phyloP scores from a whole-genome alignment of 2,329 filamentous ascomycete species.

The Ophiostoma novo-ulmi region DNA sequence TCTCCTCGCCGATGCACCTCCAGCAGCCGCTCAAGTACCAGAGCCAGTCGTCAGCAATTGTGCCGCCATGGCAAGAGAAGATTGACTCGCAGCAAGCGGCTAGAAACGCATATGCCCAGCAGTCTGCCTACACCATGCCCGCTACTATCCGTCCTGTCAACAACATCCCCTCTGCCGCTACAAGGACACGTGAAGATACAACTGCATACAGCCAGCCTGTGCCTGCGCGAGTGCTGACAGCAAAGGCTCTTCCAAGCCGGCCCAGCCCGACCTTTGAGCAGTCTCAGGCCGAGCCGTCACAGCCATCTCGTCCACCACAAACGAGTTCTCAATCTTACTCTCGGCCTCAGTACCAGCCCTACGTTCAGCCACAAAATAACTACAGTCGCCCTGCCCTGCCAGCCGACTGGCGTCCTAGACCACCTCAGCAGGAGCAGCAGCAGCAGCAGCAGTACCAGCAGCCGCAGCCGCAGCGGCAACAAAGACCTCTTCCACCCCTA shows the following conservation, averaged over 20 bases:
- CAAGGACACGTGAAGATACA: background rate
- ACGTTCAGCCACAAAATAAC: conserved; percentile 21
- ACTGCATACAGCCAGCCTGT: background rate
- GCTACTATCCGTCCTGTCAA: background rate
- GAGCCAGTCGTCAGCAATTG: background rate
- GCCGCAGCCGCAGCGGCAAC: background rate
- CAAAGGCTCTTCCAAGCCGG: background rate
- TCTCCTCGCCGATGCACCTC: conserved; percentile 40
- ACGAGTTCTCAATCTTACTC: background rate
- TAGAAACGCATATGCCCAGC: background rate
- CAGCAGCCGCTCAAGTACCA: conserved; percentile 28
- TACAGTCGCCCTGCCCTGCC: background rate
- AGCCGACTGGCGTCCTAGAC: background rate
- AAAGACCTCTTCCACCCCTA: background rate
- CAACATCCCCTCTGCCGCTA: background rate
- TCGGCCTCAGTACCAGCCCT: background rate
- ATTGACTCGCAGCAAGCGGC: background rate
- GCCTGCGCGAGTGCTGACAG: background rate
- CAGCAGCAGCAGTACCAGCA: background rate
- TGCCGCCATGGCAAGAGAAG: conserved; percentile 18
- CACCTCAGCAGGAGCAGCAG: background rate
- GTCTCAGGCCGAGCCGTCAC: background rate
- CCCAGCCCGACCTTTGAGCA: background rate
- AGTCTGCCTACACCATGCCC: background rate
- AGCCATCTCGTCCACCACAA: background rate